Conservation (phyloP, 352 stramenopile species). For the Paralagenidium karlingii region DNA sequence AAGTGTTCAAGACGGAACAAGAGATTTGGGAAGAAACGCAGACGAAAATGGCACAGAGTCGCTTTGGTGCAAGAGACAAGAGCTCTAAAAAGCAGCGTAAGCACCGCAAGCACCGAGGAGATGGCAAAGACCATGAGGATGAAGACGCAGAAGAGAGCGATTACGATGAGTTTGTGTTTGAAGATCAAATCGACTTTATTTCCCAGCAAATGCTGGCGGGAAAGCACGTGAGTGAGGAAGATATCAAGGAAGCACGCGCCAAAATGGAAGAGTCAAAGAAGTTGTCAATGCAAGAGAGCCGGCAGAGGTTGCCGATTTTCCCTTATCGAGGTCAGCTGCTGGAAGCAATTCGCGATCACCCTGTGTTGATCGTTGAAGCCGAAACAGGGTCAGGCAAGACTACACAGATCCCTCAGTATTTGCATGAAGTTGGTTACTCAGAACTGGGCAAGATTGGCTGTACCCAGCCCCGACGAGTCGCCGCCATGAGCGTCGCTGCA, state of each 20-base stretch:
- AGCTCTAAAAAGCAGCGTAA: constrained; percentile 6
- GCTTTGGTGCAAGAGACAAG: constrained; percentile 64
- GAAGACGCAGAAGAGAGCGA: constrained; percentile 91
- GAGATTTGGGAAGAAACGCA: constrained; percentile 97
- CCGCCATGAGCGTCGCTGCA: constrained; percentile 95
- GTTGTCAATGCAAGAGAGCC: constrained; percentile 90
- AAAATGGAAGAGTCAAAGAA: constrained; percentile 77
- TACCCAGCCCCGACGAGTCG: constrained; percentile 96
- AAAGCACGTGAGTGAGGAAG: constrained; percentile 71
- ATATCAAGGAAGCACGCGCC: constrained; percentile 48
- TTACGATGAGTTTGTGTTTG: constrained; percentile 91
- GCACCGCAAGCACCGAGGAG: constrained; percentile 2
- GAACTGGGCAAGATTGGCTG: constrained; percentile 85
- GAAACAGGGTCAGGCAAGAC: constrained; percentile 98
- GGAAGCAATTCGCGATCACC: constrained; percentile 94
- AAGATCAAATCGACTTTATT: constrained; percentile 99
- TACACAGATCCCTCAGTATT: constrained; percentile 93
- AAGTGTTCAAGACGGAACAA: constrained; percentile 93
- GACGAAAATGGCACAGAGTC: constrained; percentile 75
- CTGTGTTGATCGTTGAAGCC: constrained; percentile 96
- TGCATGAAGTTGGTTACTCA: constrained; percentile 74
- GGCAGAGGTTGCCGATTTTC: constrained; percentile 96
- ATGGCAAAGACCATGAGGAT: constrained; percentile 4
- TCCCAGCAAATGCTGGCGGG: constrained; percentile 81
- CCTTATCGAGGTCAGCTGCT: constrained; percentile 97